Evolutionary conservation across 495 filamentous ascomycete species (phyloP).

Genomic region (Massariosphaeria phaeospora): DNA sequence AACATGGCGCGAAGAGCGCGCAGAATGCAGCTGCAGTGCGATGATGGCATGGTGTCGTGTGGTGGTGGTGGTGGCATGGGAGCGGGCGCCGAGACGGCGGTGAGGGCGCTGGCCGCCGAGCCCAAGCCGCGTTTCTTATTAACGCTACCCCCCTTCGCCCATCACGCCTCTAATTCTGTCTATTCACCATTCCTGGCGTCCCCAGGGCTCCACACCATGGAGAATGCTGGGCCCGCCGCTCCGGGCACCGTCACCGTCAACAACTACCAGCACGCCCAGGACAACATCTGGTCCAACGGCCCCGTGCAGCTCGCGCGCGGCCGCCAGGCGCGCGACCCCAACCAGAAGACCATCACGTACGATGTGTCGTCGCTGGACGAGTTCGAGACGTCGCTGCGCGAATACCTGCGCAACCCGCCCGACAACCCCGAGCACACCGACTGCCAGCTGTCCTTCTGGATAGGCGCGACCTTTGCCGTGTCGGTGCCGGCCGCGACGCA

Average conservation of each 20-base stretch:
- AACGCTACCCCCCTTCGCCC: too few species aligned
- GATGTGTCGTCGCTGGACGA: constrained; percentile 29
- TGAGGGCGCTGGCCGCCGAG: too few species aligned
- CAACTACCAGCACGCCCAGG: constrained; percentile 13
- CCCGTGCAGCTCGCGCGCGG: constrained; percentile 31
- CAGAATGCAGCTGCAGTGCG: too few species aligned
- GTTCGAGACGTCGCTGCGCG: constrained; percentile 30
- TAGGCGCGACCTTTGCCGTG: constrained; percentile 29
- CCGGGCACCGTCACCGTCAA: too few species aligned
- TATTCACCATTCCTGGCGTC: too few species aligned
- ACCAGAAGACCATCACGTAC: constrained; percentile 23
- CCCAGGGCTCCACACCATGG: too few species aligned
- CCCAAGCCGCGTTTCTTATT: too few species aligned
- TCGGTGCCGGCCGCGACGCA: neutral
- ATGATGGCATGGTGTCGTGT: too few species aligned
- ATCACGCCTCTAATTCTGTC: too few species aligned
- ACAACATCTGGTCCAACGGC: constrained; percentile 24
- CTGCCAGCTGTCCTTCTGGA: constrained; percentile 33
- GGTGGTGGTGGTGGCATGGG: too few species aligned
- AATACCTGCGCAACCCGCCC: constrained; percentile 26
- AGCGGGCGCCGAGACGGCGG: too few species aligned
- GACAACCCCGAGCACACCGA: constrained; percentile 32
- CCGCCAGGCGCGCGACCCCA: constrained; percentile 29
- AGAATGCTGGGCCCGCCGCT: constrained; percentile 7
- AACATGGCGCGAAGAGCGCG: too few species aligned